These are phyloP conservation scores for Puccinia coronata DNA, from an alignment of 1,284 basidiomycete species.

Conservation along the genomic window DNA sequence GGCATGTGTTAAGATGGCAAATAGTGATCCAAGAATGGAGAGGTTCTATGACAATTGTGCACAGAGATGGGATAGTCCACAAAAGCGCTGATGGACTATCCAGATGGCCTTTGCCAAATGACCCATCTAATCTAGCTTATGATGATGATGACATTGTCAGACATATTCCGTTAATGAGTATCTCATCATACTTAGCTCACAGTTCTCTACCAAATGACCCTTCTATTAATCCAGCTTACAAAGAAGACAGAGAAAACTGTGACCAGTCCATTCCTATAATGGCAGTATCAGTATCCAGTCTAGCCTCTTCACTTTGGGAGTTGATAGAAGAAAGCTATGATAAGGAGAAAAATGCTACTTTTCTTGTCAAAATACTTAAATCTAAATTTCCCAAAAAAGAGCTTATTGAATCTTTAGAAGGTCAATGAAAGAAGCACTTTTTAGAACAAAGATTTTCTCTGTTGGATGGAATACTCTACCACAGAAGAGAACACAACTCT, in stretches of 20 bases:
- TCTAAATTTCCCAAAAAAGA: neutral
- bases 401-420: neutral
- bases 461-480: slow-evolving; percentile 15
- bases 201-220: neutral
- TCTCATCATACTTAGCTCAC: neutral
- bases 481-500: slow-evolving; percentile 3
- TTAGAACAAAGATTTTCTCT: neutral
- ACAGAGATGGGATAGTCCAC: neutral
- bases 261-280: neutral
- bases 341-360: neutral
- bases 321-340: neutral
- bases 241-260: neutral
- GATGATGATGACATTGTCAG: neutral
- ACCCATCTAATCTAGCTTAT: neutral
- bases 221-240: neutral
- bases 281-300: neutral
- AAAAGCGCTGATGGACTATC: neutral
- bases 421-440: neutral
- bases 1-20: too few species aligned
- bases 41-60: neutral
- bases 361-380: neutral
- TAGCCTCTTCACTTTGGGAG: neutral
- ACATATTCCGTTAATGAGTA: neutral
- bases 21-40: too few species aligned
- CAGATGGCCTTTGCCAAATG: neutral